These are phyloP conservation scores for Microcos paniculata DNA, from an alignment of 345 rosid genomes.

Conservation along the genomic window DNA sequence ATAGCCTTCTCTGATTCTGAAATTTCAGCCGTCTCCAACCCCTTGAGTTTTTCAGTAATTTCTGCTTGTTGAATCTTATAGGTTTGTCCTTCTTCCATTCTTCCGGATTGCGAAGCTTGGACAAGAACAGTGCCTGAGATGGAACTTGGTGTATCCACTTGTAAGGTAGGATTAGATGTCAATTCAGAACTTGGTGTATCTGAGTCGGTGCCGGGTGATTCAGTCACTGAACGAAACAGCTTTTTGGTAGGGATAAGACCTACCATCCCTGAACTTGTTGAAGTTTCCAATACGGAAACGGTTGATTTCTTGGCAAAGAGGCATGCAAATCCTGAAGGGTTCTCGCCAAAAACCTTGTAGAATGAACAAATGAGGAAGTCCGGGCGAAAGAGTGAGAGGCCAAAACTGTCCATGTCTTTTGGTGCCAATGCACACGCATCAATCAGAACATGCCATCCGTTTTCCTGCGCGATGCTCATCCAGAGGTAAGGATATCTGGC, in stretches of 20 bases:
- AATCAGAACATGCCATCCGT: slow-evolving; percentile 84
- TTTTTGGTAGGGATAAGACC: slow-evolving; percentile 58
- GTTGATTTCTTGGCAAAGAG: slow-evolving; percentile 83
- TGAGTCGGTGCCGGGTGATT: slow-evolving; percentile 34
- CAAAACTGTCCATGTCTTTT: slow-evolving; percentile 94
- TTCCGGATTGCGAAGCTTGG: slow-evolving; percentile 22
- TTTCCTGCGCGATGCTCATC: slow-evolving; percentile 88
- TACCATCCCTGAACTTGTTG: slow-evolving; percentile 62
- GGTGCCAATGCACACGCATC: slow-evolving; percentile 95
- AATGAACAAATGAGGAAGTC: slow-evolving; percentile 87
- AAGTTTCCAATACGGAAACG: slow-evolving; percentile 49
- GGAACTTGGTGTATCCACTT: slow-evolving; percentile 39
- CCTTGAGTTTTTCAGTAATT: slow-evolving; percentile 25
- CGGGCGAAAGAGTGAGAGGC: slow-evolving; percentile 78
- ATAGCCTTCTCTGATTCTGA: slow-evolving; percentile 19
- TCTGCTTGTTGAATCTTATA: slow-evolving; percentile 27
- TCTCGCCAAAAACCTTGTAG: slow-evolving; percentile 91
- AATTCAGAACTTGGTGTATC: too few species aligned
- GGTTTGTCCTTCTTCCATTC: slow-evolving; percentile 27
- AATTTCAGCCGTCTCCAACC: slow-evolving; percentile 12
- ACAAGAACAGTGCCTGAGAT: slow-evolving; percentile 41
- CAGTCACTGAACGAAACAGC: slow-evolving; percentile 33
- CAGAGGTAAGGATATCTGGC: slow-evolving; percentile 87
- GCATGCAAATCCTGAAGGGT: slow-evolving; percentile 94
- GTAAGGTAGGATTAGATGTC: slow-evolving; percentile 13